Conservation (phyloP, 257 asterid species). For the Petrea volubilis region DNA sequence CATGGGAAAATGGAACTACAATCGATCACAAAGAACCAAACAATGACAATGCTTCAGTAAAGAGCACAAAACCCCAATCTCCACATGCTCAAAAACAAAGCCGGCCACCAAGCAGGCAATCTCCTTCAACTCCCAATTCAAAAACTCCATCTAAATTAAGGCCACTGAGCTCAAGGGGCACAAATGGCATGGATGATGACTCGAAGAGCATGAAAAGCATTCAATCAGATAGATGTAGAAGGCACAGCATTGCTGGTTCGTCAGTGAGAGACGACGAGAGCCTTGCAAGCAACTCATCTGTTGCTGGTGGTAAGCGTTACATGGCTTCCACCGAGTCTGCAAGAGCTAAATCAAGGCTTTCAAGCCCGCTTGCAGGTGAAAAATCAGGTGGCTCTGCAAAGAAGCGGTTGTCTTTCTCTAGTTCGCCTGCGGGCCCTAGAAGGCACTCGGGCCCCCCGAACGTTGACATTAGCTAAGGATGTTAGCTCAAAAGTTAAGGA, state of each 20-base stretch:
- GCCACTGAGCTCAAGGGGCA: conserved; percentile 45
- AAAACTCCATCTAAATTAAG: conserved; percentile 32
- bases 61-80: conserved; percentile 36
- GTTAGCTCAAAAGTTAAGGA: conserved; percentile 7
- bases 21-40: conserved; percentile 44
- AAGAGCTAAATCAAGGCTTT: conserved; percentile 60
- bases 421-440: conserved; percentile 53
- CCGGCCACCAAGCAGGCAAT: conserved; percentile 51
- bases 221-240: conserved; percentile 63
- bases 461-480: conserved; percentile 36
- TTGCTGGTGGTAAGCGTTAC: conserved; percentile 45
- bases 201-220: conserved; percentile 61
- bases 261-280: conserved; percentile 84
- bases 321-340: conserved; percentile 78
- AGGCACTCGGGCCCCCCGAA: conserved; percentile 63
- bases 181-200: conserved; percentile 59
- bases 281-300: conserved; percentile 53
- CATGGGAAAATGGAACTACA: conserved; percentile 56
- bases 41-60: conserved; percentile 34
- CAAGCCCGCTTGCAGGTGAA: conserved; percentile 50
- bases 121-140: conserved; percentile 69
- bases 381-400: conserved; percentile 47
- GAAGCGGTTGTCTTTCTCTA: conserved; percentile 65
- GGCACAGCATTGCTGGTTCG: conserved; percentile 75
- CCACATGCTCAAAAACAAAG: conserved; percentile 41